Evolutionary conservation across 1,284 basidiomycete species (phyloP), one percentile per base, ranked within the genome.

Genomic region (Tilletia indica): DNA sequence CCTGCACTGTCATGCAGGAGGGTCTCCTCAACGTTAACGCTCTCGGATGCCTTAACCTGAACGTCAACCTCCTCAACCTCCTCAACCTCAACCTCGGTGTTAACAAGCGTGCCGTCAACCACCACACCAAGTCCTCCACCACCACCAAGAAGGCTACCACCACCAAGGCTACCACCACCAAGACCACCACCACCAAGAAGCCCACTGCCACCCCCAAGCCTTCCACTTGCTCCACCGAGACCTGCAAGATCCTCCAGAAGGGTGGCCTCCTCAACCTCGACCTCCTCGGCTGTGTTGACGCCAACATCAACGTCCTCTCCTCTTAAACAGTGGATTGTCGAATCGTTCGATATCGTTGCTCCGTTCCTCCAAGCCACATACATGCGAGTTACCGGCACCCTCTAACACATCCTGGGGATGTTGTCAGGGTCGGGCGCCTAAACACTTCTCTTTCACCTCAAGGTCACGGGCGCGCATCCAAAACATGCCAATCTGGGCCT

Each of bases 271-370:
- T 64, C 61, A 64, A 64, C 61, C 34, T 64, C 31, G 31, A 69
- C 56, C 42, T 69, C 36, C 39, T 61, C 42, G 68, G 63, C 63
- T 69, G 39, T 39, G 19, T 5, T 51, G 25, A 69, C 45, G 31
- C 58, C 68, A 56, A 58, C 68, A 56, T 47, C 47, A 39, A 61
- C 68, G 16, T 69, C 49, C 56, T 61, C 63, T 61, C 25, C 25
- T 31, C 25, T 31, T 31, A 31, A 31, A 31, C 25, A 31, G 25
- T 31, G 25, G 25, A 31, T 31, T 31, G 25, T 31, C 25, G 25
- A 31, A 31, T 31, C 25, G 25, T 31, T 31, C 25, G 25, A 31
- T 31, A 31, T 31, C 25, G 25, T 31, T 31, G 25, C 25, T 31
- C 25, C 2, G 25, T 31, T 31, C 25, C 25, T 31, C 25, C 25